Evolutionary conservation across 768 basidiomycete genomes (phyloP).

Genomic region (Rhizopogon vesiculosus): DNA sequence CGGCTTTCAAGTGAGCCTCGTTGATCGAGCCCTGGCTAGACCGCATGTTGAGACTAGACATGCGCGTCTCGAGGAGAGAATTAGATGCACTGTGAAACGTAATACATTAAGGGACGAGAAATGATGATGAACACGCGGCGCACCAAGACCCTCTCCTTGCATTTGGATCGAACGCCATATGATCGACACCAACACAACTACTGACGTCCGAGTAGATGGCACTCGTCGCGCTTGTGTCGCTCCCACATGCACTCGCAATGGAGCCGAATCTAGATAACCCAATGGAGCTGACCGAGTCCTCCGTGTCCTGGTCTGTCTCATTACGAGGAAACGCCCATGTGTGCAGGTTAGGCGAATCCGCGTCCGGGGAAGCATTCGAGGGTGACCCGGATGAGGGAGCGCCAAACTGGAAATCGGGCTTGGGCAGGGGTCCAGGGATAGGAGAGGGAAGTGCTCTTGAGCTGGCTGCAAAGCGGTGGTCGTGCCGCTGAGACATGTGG

Average conservation of each 20-base stretch:
- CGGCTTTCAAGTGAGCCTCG: slow-evolving; percentile 19
- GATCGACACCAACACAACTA: slow-evolving; percentile 29
- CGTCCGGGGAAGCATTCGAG: slow-evolving; percentile 46
- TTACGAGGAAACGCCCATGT: slow-evolving; percentile 39
- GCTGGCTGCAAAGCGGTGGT: slow-evolving; percentile 45
- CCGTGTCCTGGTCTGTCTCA: slow-evolving; percentile 44
- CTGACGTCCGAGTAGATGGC: slow-evolving; percentile 44
- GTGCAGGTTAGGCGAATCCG: slow-evolving; percentile 30
- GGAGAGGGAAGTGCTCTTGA: slow-evolving; percentile 45
- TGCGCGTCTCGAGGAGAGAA: slow-evolving; percentile 20
- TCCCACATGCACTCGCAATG: slow-evolving; percentile 54
- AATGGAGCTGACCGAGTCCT: slow-evolving; percentile 49
- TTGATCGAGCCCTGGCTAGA: slow-evolving; percentile 29
- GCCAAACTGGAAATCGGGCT: slow-evolving; percentile 61
- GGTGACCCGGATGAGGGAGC: slow-evolving; percentile 43
- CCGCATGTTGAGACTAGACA: slow-evolving; percentile 29
- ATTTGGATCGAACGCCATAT: slow-evolving; percentile 26
- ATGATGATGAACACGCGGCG: slow-evolving; percentile 5
- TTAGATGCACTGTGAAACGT: slow-evolving; percentile 24
- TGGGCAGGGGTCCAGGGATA: slow-evolving; percentile 51
- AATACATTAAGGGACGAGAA: slow-evolving; percentile 6
- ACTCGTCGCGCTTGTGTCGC: slow-evolving; percentile 52
- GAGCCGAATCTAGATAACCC: slow-evolving; percentile 53
- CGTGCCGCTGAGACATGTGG: slow-evolving; percentile 23
- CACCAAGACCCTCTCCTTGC: slow-evolving; percentile 29